Base-by-base conservation (phyloP, 805 yeast species). In the Nakazawaea peltata region DNA sequence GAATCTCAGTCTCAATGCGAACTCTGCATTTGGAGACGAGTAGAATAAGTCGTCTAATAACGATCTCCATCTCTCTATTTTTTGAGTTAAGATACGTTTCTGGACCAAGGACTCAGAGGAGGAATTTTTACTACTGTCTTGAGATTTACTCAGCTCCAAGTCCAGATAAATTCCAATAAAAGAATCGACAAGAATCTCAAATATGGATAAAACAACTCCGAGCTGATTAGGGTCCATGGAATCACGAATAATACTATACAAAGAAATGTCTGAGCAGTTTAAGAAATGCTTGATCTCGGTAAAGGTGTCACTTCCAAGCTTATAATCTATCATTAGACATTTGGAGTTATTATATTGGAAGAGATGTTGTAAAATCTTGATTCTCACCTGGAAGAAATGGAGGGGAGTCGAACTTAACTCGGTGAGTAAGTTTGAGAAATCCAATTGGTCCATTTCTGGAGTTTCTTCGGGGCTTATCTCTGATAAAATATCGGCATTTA, bases 31-130 rank as follows among this genome's bases (percentile, higher is more conserved):
- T 5, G 33, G 27, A 7, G 37, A 34, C 9, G 26, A 17, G 6
- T 34, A 15, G 9, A 42, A 41, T 26, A 54, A 41, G 21, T 54
- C 59, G 2, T 57, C 55, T n/a, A 69, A 44, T 11, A 64, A 32
- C 1, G 43, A 36, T 2, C 51, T 39, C 88, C 88, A 81, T 28
- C 65, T 59, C 2, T 52, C 46, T 4, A 79, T 49, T 37, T 74
- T 61, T 16, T 57, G 63, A 5, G 58, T 56, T 0, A 76, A 35
- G 24, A 57, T 55, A 14, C 56, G 51, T 30, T 67, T 56, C 11
- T 57, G 59, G 3, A 62, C 48, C n/a, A 63, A 60, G 3, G 63
- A 39, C 4, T 63, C 67, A 4, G 37, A 41, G 1, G 41, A 15
- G 4, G 37, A 28, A 5, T 44, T 25, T 32, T 45, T 51, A 17